Evolutionary conservation across 176 grass and related monocot species (phyloP).

Genomic region (Bothriochloa decipiens): DNA sequence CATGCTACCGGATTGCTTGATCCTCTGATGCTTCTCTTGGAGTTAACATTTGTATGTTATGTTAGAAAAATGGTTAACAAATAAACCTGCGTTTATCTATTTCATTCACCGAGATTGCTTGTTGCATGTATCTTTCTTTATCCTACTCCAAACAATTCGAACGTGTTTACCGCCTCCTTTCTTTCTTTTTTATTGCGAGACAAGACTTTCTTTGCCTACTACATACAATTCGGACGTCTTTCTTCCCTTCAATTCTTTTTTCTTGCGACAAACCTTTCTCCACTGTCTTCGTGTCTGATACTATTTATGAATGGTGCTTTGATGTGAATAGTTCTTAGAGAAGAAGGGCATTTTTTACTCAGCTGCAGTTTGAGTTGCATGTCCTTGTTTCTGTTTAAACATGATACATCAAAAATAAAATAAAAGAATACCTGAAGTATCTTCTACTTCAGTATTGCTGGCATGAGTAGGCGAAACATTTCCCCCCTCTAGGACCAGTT

Average conservation of each 20-base stretch:
- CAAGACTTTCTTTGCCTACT: too few species aligned
- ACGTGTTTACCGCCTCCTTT: not conserved
- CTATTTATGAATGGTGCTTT: slow-evolving; percentile 6
- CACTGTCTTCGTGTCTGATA: not conserved
- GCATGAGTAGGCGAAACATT: not conserved
- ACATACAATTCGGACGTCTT: too few species aligned
- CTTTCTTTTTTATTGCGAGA: not conserved
- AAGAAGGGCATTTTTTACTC: not conserved
- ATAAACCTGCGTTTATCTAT: not conserved
- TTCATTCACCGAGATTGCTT: not conserved
- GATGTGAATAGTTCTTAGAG: not conserved
- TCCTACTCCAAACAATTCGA: not conserved
- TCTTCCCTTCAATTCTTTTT: not conserved
- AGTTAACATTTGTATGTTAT: too few species aligned
- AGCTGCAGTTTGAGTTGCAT: too few species aligned
- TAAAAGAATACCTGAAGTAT: not conserved
- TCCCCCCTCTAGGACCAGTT: too few species aligned
- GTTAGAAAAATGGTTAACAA: not conserved
- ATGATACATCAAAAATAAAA: too few species aligned
- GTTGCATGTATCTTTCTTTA: not conserved
- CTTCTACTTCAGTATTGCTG: slow-evolving; percentile 1
- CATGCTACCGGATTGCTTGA: not conserved
- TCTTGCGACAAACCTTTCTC: not conserved
- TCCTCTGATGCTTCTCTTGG: slow-evolving; percentile 14
- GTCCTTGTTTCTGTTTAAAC: too few species aligned